Evolutionary conservation across 495 filamentous ascomycete species (phyloP).

Genomic region (Entonaema liquescens): DNA sequence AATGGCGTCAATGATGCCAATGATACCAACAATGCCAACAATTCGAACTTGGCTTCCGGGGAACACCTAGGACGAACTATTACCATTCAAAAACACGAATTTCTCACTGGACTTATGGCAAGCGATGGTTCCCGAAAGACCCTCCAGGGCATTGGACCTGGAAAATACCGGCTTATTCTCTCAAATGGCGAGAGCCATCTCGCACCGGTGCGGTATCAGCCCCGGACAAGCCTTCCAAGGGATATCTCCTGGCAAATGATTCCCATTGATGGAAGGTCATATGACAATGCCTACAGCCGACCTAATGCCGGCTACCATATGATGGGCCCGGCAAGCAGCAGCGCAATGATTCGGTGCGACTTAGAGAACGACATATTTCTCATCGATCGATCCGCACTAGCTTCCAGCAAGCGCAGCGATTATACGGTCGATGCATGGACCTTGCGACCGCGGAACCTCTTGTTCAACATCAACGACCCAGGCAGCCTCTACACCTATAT

Average conservation of each 20-base stretch:
- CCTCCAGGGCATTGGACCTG: too few species aligned
- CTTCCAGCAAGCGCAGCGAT: too few species aligned
- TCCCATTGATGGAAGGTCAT: background rate
- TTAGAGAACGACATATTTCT: background rate
- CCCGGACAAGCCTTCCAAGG: too few species aligned
- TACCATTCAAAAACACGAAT: too few species aligned
- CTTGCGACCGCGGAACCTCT: background rate
- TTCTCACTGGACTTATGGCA: too few species aligned
- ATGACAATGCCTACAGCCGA: background rate
- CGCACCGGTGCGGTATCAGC: background rate
- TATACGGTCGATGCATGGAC: too few species aligned
- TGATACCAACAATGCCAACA: background rate
- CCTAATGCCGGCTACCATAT: rapidly evolving
- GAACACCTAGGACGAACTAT: too few species aligned
- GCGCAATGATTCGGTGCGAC: background rate
- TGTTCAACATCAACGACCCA: background rate
- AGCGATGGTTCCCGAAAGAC: too few species aligned
- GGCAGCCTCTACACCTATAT: background rate
- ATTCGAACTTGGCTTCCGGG: background rate
- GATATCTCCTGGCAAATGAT: background rate
- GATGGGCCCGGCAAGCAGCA: background rate
- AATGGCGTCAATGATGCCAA: too few species aligned
- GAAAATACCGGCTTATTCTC: too few species aligned
- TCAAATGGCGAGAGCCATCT: too few species aligned
- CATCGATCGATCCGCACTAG: background rate